These are phyloP conservation scores for Adansonia grandidieri DNA, from an alignment of 441 rosid species.

Conservation along the genomic window DNA sequence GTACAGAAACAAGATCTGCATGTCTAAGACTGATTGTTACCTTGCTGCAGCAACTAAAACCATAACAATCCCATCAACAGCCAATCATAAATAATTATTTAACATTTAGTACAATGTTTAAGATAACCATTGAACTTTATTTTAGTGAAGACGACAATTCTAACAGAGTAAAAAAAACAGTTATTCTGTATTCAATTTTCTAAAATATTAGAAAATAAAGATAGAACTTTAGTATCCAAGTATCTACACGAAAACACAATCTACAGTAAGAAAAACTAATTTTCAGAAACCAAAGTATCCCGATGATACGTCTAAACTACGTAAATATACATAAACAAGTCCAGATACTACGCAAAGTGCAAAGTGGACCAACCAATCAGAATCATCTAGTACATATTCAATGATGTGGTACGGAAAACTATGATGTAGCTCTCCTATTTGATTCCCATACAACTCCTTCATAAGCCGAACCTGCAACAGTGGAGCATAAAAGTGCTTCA, in stretches of 20 bases:
- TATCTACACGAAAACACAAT: neutral
- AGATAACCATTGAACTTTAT: neutral
- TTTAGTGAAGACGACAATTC: neutral
- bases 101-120: neutral
- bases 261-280: neutral
- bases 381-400: slow-evolving; percentile 76
- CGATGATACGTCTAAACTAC: neutral
- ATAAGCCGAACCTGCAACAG: slow-evolving; percentile 74
- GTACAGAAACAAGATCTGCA: slow-evolving; percentile 71
- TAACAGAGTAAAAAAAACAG: neutral
- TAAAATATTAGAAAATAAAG: neutral
- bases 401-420: slow-evolving; percentile 94
- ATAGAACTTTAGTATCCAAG: neutral
- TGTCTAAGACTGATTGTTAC: slow-evolving; percentile 79
- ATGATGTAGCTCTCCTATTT: slow-evolving; percentile 84
- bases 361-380: slow-evolving; percentile 67
- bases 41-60: slow-evolving; percentile 63
- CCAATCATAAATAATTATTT: neutral
- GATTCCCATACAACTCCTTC: slow-evolving; percentile 92
- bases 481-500: slow-evolving; percentile 14
- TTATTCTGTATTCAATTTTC: neutral
- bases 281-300: slow-evolving; percentile 12
- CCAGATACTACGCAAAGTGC: neutral
- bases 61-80: slow-evolving; percentile 9
- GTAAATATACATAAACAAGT: neutral